Conservation (phyloP, 441 rosid species). For the Manihot esculenta region DNA sequence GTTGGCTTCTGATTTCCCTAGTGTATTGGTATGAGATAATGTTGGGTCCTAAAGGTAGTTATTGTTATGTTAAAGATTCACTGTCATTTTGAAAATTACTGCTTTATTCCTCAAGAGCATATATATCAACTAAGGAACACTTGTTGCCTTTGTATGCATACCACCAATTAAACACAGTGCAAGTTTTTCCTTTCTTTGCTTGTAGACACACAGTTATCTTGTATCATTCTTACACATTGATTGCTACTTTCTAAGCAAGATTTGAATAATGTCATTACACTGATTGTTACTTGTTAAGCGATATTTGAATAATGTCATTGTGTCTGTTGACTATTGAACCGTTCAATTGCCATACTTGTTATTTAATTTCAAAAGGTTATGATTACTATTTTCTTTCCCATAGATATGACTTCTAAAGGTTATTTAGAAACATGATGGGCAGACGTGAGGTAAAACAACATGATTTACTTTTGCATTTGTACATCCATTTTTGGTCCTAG, state of each 20-base stretch:
- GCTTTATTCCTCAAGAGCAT: neutral
- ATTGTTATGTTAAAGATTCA: neutral
- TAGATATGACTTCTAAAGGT: no score
- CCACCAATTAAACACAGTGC: neutral
- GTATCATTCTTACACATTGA: neutral
- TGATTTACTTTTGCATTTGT: neutral
- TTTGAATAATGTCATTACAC: neutral
- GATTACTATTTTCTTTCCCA: no score
- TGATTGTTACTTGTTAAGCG: neutral
- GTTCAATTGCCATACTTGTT: neutral
- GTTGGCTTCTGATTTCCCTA: no score
- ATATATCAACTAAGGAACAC: neutral
- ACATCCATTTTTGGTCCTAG: neutral
- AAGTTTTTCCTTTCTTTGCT: neutral
- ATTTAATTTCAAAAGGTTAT: neutral
- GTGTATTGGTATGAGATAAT: no score
- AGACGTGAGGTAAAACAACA: neutral
- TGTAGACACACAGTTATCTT: neutral
- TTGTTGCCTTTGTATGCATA: neutral
- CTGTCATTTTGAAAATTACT: neutral
- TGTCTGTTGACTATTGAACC: neutral
- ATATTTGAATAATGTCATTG: neutral
- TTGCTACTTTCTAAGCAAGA: no score
- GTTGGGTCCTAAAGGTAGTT: no score
- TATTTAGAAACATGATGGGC: neutral